phyloP scores from a whole-genome alignment of 108 stramenopile genomes.

The Nitzschia sp. region DNA sequence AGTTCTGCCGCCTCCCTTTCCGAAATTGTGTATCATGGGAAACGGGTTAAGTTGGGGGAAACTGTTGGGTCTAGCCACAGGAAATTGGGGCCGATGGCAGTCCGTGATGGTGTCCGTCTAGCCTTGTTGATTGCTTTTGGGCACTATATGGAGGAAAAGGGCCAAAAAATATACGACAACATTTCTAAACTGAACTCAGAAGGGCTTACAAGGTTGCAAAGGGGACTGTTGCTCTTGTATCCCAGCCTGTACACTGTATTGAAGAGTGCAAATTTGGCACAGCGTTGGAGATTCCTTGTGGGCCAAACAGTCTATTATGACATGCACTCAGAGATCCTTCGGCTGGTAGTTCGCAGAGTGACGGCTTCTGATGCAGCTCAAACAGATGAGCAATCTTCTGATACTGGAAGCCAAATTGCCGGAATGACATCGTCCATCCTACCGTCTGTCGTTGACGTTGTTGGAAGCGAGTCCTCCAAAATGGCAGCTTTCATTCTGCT shows the following conservation, averaged over 20 bases:
- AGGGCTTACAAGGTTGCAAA: neutral
- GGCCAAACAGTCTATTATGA: constrained; percentile 67
- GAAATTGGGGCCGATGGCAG: constrained; percentile 39
- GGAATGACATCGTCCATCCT: constrained; percentile 4
- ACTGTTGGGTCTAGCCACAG: constrained; percentile 10
- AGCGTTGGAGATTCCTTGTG: constrained; percentile 69
- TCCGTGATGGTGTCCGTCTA: constrained; percentile 50
- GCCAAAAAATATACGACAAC: constrained; percentile 20
- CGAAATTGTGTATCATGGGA: constrained; percentile 69
- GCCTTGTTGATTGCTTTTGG: constrained; percentile 63
- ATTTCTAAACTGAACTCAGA: neutral
- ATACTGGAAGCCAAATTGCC: constrained; percentile 10
- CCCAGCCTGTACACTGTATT: constrained; percentile 59
- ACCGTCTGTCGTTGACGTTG: neutral
- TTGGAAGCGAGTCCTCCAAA: neutral
- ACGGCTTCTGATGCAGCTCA: constrained; percentile 55
- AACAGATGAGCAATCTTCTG: constrained; percentile 14
- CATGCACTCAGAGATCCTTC: constrained; percentile 51
- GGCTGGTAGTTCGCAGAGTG: constrained; percentile 63
- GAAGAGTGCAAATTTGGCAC: constrained; percentile 49
- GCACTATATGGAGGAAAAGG: constrained; percentile 64
- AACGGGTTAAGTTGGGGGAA: constrained; percentile 51
- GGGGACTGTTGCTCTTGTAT: constrained; percentile 43
- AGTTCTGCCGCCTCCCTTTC: constrained; percentile 47
- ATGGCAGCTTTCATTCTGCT: neutral